phyloP scores from a whole-genome alignment of 192 early-diverging fungal genomes.

The Geranomyces michiganensis region DNA sequence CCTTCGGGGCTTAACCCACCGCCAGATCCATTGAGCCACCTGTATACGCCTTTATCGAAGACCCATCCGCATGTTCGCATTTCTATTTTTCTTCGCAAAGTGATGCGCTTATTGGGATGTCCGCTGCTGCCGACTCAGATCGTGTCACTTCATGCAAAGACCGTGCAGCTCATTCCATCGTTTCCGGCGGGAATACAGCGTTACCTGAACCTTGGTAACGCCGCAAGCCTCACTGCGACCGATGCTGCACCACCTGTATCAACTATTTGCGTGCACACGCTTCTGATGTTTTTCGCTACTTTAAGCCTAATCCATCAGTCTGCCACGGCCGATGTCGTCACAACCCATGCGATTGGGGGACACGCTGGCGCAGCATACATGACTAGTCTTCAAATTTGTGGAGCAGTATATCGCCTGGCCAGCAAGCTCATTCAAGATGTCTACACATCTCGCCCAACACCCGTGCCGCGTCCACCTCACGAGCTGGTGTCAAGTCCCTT shows the following conservation, averaged over 20 bases:
- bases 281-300: constrained; percentile 14
- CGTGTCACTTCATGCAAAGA: constrained; percentile 14
- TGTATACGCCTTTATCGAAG: neutral
- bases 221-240: neutral
- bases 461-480: constrained; percentile 4
- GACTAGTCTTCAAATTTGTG: constrained; percentile 7
- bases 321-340: neutral
- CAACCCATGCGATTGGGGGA: neutral
- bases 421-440: constrained; percentile 2
- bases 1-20: neutral
- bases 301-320: constrained; percentile 1
- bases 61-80: constrained; percentile 11
- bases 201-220: neutral
- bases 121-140: neutral
- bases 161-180: neutral
- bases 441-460: constrained; percentile 3
- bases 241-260: neutral
- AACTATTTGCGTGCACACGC: constrained; percentile 10
- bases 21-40: neutral
- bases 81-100: constrained; percentile 10
- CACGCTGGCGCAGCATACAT: neutral
- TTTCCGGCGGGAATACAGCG: neutral
- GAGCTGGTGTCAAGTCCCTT: constrained; percentile 5
- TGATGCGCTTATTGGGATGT: neutral
- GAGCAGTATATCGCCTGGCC: neutral